Base-by-base conservation (phyloP, 164 flowering plant genomes). In the Macadamia tetraphylla region DNA sequence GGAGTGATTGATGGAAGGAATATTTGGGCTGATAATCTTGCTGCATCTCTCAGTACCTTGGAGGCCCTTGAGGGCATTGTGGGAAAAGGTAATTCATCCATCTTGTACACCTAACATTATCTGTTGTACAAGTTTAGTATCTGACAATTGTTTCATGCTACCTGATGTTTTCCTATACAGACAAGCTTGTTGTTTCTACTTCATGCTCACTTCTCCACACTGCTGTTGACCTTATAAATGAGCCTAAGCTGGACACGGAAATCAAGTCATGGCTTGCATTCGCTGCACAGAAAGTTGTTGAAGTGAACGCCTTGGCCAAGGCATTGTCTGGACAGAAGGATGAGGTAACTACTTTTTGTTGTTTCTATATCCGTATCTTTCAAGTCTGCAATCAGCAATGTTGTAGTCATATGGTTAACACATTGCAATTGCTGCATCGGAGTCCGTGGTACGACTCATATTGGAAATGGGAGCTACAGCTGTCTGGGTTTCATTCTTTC, bases 1-100 rank as follows among this genome's bases (percentile, higher is more conserved):
- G 98, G 98, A 67, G 79, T 93, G 51, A 96, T 93, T 74, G 98
- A 93, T 80, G 98, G 98, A 73, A 88, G 98, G 79, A 93, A 93
- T 78, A 89, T 93, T 65, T 93, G 98, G 98, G 97, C 98, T 49
- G 91, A 94, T 70, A 90, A 94, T 77, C 91, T 94, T 67, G 79
- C 87, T 65, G 73, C 85, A 71, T 93, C 98, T 67, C 82, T 93
- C 59, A 66, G 43, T 23, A 80, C 81, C 60, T 79, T 94, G 42
- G 61, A 83, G 17, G 60, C 76, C 61, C 94, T 94, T 73, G 92
- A 87, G 78, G 81, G 81, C 74, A 68, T 87, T 75, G 96, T 87
- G 52, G 96, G 98, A 49, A 91, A 89, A 79, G 97, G 98, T 91
- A 35, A 74, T 63, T 48, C 46, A 14, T 29, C 32, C 66, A 30